These are phyloP conservation scores for Metarhizium humberi DNA, from an alignment of 2,329 filamentous ascomycete species.

Conservation along the genomic window DNA sequence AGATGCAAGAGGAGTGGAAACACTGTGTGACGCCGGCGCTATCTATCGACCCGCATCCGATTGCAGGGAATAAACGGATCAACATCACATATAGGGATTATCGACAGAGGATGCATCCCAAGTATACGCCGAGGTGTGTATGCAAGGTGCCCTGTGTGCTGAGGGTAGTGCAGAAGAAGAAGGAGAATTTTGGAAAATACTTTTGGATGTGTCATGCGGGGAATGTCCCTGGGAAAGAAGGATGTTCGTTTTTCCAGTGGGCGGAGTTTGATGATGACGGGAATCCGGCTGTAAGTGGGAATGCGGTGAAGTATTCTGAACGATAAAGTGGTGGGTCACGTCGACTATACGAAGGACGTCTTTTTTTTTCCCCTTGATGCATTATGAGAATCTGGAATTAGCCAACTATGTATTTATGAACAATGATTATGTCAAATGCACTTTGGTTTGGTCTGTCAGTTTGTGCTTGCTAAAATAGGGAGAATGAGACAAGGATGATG, in stretches of 20 bases:
- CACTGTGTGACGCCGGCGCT: conserved; percentile 70
- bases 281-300: conserved; percentile 43
- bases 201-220: conserved; percentile 91
- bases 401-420: neutral
- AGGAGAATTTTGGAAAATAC: conserved; percentile 68
- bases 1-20: conserved; percentile 98
- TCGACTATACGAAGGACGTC: neutral
- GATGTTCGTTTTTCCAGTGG: conserved; percentile 77
- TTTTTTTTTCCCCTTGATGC: too few species aligned
- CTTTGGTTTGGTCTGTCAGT: too few species aligned
- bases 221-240: conserved; percentile 57
- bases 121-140: conserved; percentile 65
- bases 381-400: neutral
- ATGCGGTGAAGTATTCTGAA: conserved; percentile 3
- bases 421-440: too few species aligned
- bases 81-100: conserved; percentile 94
- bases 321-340: neutral
- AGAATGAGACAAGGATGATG: too few species aligned
- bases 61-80: conserved; percentile 72
- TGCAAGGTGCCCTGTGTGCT: conserved; percentile 63
- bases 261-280: conserved; percentile 82
- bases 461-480: too few species aligned
- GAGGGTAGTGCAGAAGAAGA: conserved; percentile 70
- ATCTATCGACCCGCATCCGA: conserved; percentile 74
- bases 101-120: conserved; percentile 65